Base-by-base conservation (phyloP, 371 early-diverging fungal genomes). In the Funneliformis caledonium region DNA sequence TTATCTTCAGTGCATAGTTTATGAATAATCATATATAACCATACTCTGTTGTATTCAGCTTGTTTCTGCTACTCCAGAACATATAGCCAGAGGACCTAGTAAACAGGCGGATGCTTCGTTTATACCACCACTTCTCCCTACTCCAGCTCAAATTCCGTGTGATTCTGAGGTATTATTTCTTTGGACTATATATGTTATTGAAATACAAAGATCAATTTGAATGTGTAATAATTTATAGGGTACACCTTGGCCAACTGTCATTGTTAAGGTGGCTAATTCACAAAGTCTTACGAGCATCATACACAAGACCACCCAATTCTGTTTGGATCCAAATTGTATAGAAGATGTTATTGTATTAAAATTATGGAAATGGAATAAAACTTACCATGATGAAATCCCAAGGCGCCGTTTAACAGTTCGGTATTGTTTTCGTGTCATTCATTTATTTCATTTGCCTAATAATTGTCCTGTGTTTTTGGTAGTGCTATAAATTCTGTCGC, bases 301-400 rank as follows among this genome's bases (percentile, higher is more conserved):
- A 12, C 26, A 33, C 14, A 74, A 56, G 31, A 74, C 26, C 19
- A 74, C 47, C 4, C n/a, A 74, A 47, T 74, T 56, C 43, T 76
- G 76, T 43, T 43, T 76, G 16, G 43, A 10, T 31, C 76, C 62
- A 61, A 76, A 76, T 2, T 43, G 22, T 43, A 19, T 26, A 1
- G 76, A 76, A 45, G 76, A 75, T 42, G 37, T 60, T 26, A 75
- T 75, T 60, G 43, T 76, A 16, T 8, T 76, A 0, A 76, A 76
- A 42, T 26, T 76, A 19, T 26, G 76, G 19, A 56, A 47, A n/a
- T 76, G 76, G 61, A 22, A 33, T n/a, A 48, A n/a, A n/a, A 14
- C 1, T 2, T 3, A 59, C 37, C 74, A 37, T 22, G 33, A 48
- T 2, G 47, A 47, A 43, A 14, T 7, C 1, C 76, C 45, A 26